Evolutionary conservation across 2,329 filamentous ascomycete genomes (phyloP).

Genomic region (Curvularia spicifera): DNA sequence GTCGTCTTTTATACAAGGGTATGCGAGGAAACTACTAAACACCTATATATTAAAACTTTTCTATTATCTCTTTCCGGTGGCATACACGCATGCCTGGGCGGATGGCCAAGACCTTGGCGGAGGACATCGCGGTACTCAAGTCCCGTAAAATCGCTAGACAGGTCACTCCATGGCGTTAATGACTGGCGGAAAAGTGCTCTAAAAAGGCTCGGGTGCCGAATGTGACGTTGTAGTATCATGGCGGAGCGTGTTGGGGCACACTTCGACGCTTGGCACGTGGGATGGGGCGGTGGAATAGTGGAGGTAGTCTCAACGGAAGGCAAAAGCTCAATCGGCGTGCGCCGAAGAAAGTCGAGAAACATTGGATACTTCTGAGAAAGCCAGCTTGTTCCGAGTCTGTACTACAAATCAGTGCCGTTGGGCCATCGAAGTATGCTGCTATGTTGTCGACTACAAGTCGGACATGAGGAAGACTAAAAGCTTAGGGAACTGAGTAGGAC

Average conservation of each 20-base stretch:
- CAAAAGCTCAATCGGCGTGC: background rate
- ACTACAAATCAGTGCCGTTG: too few species aligned
- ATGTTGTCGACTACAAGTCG: background rate
- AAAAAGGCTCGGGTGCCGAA: conserved; percentile 5
- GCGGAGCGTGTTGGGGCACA: conserved; percentile 10
- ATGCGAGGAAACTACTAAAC: conserved; percentile 1
- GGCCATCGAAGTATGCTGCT: background rate
- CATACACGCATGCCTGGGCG: conserved; percentile 16
- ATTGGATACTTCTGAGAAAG: background rate
- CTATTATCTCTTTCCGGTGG: conserved; percentile 13
- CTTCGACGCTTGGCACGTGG: conserved; percentile 9
- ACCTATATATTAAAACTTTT: conserved; percentile 14
- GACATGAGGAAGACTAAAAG: background rate
- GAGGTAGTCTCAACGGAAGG: conserved; percentile 6
- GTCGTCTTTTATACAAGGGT: conserved; percentile 6
- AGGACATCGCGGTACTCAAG: conserved; percentile 37
- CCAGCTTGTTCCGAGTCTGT: background rate
- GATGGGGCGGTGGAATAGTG: conserved; percentile 8
- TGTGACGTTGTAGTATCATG: conserved; percentile 12
- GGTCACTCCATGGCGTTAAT: conserved; percentile 11
- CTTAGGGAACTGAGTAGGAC: background rate
- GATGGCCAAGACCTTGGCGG: conserved; percentile 37
- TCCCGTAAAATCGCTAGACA: conserved; percentile 17
- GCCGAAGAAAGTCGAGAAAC: background rate
- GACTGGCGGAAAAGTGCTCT: conserved; percentile 11